Evolutionary conservation across 2,329 filamentous ascomycete genomes (phyloP).

Genomic region (Aspergillus vadensis): DNA sequence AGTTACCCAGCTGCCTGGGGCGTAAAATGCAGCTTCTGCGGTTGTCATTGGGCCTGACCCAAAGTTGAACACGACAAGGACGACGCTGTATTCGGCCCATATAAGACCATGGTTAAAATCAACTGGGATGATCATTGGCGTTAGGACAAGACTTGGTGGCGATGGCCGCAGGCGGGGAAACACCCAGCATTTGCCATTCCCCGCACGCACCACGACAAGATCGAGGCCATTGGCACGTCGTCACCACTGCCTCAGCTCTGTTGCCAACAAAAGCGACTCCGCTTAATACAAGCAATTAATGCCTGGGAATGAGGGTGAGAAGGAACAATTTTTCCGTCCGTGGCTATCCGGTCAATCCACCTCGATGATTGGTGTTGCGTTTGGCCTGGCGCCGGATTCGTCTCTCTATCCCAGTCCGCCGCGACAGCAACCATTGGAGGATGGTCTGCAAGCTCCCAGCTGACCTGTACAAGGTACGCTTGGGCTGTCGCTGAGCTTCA

Average conservation of each 20-base stretch:
- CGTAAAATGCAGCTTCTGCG: background rate
- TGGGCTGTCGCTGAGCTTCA: background rate
- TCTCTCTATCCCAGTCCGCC: background rate
- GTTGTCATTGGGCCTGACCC: background rate
- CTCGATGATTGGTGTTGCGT: background rate
- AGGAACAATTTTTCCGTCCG: conserved; percentile 1
- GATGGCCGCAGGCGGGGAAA: conserved; percentile 1
- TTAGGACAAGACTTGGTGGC: background rate
- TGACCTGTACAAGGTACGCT: background rate
- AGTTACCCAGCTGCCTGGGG: background rate
- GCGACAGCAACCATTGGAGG: background rate
- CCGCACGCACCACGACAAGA: conserved; percentile 3
- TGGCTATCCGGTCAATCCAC: background rate
- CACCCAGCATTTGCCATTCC: conserved; percentile 1
- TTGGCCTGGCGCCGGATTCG: background rate
- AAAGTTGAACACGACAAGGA: background rate
- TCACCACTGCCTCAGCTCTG: background rate
- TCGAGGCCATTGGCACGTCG: background rate
- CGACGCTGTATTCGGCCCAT: background rate
- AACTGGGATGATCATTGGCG: conserved; percentile 1
- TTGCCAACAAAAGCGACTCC: background rate
- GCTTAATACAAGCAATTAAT: conserved; percentile 5
- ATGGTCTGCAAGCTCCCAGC: background rate
- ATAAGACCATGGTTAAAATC: background rate
- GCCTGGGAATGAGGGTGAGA: background rate